Percentiles rank a stretch among this genome's conserved stretches.
These are phyloP conservation scores for Nigrospora sphaerica DNA, from an alignment of 2,329 filamentous ascomycete species.

Conservation along the genomic window DNA sequence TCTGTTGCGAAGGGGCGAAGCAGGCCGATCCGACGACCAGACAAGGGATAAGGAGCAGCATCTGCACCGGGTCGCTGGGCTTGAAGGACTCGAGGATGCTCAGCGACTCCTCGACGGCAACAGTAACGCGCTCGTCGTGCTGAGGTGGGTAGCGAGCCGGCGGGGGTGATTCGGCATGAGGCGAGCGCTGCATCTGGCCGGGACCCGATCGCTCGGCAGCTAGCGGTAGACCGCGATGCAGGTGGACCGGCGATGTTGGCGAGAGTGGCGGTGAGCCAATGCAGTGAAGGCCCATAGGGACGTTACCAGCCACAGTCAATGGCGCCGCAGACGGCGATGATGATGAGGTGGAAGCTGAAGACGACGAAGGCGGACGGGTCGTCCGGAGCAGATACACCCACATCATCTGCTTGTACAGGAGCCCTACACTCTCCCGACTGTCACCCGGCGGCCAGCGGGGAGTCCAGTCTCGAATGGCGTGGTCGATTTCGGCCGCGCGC, in stretches of 20 bases:
- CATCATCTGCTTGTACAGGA: slow-evolving; percentile 59
- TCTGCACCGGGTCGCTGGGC: slow-evolving; percentile 51
- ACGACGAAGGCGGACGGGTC: slow-evolving; percentile 44
- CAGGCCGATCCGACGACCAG: slow-evolving; percentile 55
- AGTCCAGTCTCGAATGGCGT: slow-evolving; percentile 66
- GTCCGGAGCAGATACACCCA: slow-evolving; percentile 59
- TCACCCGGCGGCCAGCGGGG: slow-evolving; percentile 54
- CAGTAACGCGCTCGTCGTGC: slow-evolving; percentile 43
- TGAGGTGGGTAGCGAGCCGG: slow-evolving; percentile 39
- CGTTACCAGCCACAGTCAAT: neutral
- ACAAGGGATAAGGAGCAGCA: slow-evolving; percentile 52
- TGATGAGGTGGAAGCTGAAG: slow-evolving; percentile 8
- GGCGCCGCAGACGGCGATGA: slow-evolving; percentile 9
- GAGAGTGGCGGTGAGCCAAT: slow-evolving; percentile 9
- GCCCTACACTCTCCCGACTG: slow-evolving; percentile 45
- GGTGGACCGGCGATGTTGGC: slow-evolving; percentile 11
- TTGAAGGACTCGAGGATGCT: slow-evolving; percentile 47
- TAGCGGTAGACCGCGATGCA: slow-evolving; percentile 3
- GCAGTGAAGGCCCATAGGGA: neutral
- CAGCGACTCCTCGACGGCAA: slow-evolving; percentile 51
- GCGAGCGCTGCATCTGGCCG: slow-evolving; percentile 8
- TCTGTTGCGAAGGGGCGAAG: slow-evolving; percentile 44
- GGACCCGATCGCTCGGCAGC: slow-evolving; percentile 16
- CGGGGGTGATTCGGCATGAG: slow-evolving; percentile 33
- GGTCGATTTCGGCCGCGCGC: slow-evolving; percentile 69